Percentiles rank a stretch among this genome's conserved stretches.
phyloP scores from a whole-genome alignment of 208 protist genomes.

The Leishmania aethiopica region DNA sequence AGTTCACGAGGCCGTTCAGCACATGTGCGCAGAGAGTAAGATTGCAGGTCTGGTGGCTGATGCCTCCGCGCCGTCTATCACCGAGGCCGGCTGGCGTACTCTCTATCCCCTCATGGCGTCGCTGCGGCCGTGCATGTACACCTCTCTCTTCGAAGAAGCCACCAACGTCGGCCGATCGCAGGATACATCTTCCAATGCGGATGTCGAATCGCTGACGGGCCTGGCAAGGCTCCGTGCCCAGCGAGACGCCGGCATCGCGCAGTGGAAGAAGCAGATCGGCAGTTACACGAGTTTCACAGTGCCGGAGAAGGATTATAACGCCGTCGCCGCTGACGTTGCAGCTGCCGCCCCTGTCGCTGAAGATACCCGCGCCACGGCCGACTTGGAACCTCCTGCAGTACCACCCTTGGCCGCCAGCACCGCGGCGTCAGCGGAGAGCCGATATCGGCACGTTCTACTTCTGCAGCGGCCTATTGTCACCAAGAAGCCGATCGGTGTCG shows the following conservation, averaged over 20 bases:
- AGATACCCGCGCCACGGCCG: neutral
- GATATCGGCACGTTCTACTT: slow-evolving; percentile 53
- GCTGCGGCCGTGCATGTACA: slow-evolving; percentile 24
- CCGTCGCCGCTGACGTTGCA: neutral
- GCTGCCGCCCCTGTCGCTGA: neutral
- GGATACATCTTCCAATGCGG: neutral
- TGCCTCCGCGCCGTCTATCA: slow-evolving; percentile 35
- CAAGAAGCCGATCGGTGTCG: slow-evolving; percentile 44
- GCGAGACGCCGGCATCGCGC: slow-evolving; percentile 34
- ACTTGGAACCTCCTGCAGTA: neutral
- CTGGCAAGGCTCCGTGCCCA: slow-evolving; percentile 40
- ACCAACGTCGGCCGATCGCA: neutral
- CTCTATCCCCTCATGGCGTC: slow-evolving; percentile 22
- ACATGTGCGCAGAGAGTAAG: neutral
- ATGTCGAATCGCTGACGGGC: slow-evolving; percentile 29
- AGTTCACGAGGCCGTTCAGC: slow-evolving; percentile 20
- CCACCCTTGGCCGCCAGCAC: neutral
- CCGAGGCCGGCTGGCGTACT: slow-evolving; percentile 13
- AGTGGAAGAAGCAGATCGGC: slow-evolving; percentile 56
- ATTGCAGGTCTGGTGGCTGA: slow-evolving; percentile 8
- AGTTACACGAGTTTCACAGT: slow-evolving; percentile 55
- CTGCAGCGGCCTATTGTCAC: slow-evolving; percentile 49
- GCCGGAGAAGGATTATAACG: neutral
- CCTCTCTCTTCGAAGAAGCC: slow-evolving; percentile 20
- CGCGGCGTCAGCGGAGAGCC: neutral